Evolutionary conservation across 768 basidiomycete species (phyloP), one percentile per base, ranked within the genome.

Genomic region (Mycena olivaceomarginata): DNA sequence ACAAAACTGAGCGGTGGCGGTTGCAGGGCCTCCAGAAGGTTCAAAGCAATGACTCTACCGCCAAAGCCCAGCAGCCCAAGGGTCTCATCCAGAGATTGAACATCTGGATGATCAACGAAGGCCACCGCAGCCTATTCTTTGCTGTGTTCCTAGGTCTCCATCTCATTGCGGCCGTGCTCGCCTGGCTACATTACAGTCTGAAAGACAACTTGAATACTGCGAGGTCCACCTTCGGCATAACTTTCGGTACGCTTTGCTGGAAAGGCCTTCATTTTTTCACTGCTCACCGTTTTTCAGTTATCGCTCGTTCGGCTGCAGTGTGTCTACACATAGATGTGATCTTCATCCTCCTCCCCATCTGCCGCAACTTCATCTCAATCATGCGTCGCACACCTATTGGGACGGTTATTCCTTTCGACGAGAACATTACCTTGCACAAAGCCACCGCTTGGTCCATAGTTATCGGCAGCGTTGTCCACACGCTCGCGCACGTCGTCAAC

Each of bases 61-160:
- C 83, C 18, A 87, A 88, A 75, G 81, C 83, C 63, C 7, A 11
- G 37, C 1, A 37, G 43, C 87, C 90, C 43, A 84, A 80, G 68
- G 87, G 88, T 4, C 82, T 86, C 62, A 80, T 81, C 59, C 89
- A 92, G 80, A 90, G 84, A 79, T 89, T 91, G 81, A 89, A 90
- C 79, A 80, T 93, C n/a, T 98, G 97, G 97, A 95, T 97, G 94
- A 96, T 97, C 84, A 97, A 98, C 83, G 97, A 98, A 82, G 97
- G 97, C 81, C 93, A 94, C 16, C 90, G 91, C 59, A 89, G 91
- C 70, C 80, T 98, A 51, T 96, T 97, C 89, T 96, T 98, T 86
- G 90, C 86, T 71, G 84, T 93, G 77, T 98, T 95, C 93, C 87
- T 98, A 67, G 86, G 96, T 84, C 90, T 98, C 43, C 97, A 99